These are phyloP conservation scores for Pythium apleroticum DNA, from an alignment of 352 stramenopile species.

Conservation along the genomic window DNA sequence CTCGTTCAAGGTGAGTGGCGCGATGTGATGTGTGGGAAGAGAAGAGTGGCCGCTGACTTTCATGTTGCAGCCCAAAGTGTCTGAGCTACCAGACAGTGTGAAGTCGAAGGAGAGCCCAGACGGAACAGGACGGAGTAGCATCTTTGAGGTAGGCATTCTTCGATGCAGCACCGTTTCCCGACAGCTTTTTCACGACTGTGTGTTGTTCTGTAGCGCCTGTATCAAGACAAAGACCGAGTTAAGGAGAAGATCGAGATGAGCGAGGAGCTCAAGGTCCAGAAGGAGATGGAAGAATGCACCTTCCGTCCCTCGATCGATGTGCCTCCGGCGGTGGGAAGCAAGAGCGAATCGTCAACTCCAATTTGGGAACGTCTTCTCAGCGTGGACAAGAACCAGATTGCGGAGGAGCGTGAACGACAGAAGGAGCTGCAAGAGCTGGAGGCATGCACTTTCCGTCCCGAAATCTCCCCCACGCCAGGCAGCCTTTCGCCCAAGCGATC, in stretches of 20 bases:
- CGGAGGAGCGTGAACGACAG: constrained; percentile 74
- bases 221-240: constrained; percentile 75
- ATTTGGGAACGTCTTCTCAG: constrained; percentile 76
- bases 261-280: constrained; percentile 64
- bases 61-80: constrained; percentile 52
- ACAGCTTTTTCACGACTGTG: not conserved
- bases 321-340: constrained; percentile 28
- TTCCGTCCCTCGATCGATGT: constrained; percentile 70
- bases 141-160: constrained; percentile 63
- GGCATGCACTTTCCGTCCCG: constrained; percentile 81
- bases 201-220: constrained; percentile 58
- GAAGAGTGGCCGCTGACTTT: no score
- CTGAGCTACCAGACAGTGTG: constrained; percentile 46
- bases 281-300: constrained; percentile 80
- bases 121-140: constrained; percentile 62
- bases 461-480: constrained; percentile 56
- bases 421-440: constrained; percentile 72
- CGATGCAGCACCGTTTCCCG: constrained; percentile 13
- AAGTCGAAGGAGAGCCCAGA: constrained; percentile 62
- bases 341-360: constrained; percentile 39
- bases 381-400: constrained; percentile 78
- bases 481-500: constrained; percentile 39
- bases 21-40: no score
- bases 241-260: constrained; percentile 78
- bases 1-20: constrained; percentile 66